A percentile compares a stretch with the other conserved stretches of the same genome.
Evolutionary conservation across 148 eudicot genomes (phyloP).

Genomic region (Simmondsia chinensis): DNA sequence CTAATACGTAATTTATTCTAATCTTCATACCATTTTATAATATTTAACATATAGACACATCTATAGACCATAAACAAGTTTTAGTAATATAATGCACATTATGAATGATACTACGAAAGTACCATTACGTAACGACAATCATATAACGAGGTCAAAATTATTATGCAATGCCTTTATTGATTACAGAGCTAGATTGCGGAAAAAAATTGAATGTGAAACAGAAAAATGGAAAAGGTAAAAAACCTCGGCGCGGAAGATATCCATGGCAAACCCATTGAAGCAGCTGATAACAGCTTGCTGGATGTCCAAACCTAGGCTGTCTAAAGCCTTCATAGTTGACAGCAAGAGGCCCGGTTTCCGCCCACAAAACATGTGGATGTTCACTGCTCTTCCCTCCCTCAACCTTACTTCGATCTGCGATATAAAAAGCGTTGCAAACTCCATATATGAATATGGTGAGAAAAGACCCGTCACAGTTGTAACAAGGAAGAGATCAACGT

Average conservation of each 20-base stretch:
- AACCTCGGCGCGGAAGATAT: slow-evolving; percentile 93
- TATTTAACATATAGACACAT: too few relatives aligned
- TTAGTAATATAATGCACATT: too few relatives aligned
- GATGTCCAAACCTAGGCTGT: slow-evolving; percentile 67
- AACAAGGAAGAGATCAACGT: too few relatives aligned
- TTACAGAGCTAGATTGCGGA: not conserved
- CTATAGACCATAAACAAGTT: too few relatives aligned
- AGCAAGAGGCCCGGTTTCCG: slow-evolving; percentile 77
- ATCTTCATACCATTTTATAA: too few relatives aligned
- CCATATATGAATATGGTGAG: too few relatives aligned
- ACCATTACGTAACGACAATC: too few relatives aligned
- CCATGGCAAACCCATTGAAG: slow-evolving; percentile 90
- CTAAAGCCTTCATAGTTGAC: slow-evolving; percentile 72
- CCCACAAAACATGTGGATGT: slow-evolving; percentile 89
- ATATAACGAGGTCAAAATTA: not conserved
- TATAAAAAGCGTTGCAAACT: too few relatives aligned
- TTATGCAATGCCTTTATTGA: too few relatives aligned
- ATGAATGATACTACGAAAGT: too few relatives aligned
- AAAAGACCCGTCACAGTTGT: too few relatives aligned
- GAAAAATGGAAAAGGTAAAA: not conserved
- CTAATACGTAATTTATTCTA: too few relatives aligned
- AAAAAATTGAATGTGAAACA: not conserved
- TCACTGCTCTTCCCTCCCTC: slow-evolving; percentile 81
- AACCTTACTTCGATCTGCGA: slow-evolving; percentile 80
- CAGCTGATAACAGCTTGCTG: slow-evolving; percentile 96